Evolutionary conservation across 768 basidiomycete species (phyloP).

Genomic region (Russula compacta): DNA sequence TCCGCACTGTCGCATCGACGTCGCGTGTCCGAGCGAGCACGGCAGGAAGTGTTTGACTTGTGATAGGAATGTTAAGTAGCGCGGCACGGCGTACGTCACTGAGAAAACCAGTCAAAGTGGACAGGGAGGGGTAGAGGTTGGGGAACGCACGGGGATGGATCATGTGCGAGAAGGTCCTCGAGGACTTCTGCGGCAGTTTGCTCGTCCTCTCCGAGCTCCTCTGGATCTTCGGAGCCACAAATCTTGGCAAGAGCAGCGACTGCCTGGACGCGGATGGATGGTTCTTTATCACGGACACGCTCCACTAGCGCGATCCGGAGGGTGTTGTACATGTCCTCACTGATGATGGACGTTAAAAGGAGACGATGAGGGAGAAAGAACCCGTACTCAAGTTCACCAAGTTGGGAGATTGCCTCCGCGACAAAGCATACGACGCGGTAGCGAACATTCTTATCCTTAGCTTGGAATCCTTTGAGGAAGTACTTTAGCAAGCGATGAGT

Average conservation of each 20-base stretch:
- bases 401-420: constrained; percentile 66
- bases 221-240: constrained; percentile 55
- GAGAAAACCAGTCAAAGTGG: not conserved
- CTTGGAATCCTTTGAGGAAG: constrained; percentile 66
- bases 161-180: constrained; percentile 56
- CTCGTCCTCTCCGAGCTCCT: constrained; percentile 44
- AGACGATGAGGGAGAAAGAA: not conserved
- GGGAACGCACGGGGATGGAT: constrained; percentile 61
- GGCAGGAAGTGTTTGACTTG: constrained; percentile 43
- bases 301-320: constrained; percentile 60
- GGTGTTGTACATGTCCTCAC: constrained; percentile 62
- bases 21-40: constrained; percentile 77
- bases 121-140: not conserved
- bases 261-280: constrained; percentile 66
- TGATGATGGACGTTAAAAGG: constrained; percentile 26
- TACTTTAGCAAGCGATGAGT: constrained; percentile 39
- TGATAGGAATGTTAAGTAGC: constrained; percentile 60
- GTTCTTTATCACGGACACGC: constrained; percentile 73
- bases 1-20: constrained; percentile 64
- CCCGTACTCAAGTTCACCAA: constrained; percentile 82
- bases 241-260: constrained; percentile 73
- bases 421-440: constrained; percentile 73
- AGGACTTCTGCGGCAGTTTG: constrained; percentile 51
- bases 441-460: constrained; percentile 83
- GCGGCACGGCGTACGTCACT: constrained; percentile 85